Base-by-base conservation (phyloP, 2,329 filamentous ascomycete genomes). In the Leptodontidium sp. region DNA sequence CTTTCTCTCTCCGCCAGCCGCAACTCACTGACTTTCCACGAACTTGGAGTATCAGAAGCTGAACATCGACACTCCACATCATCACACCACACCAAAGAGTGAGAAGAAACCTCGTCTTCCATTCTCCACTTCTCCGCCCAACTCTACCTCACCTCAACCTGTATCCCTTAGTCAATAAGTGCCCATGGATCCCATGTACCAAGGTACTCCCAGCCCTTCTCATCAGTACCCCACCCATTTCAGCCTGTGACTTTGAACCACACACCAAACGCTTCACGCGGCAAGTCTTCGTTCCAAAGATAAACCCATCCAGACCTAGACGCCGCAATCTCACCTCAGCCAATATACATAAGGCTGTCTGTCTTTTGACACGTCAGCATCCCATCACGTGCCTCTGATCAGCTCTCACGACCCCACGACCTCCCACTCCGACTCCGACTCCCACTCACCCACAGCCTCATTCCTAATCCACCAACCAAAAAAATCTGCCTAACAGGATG, bases 401-500 rank as follows among this genome's bases (percentile, higher is more conserved):
- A 50, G n/a, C n/a, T 50, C 4, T 24, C n/a, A 21, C n/a, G 45
- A 11, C 32, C 32, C 35, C n/a, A 24, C n/a, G 40, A 40, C 5
- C 38, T 24, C 53, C 17, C 7, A 14, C 32, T 24, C 55, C 50
- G 4, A 14, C 14, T 32, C 17, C 35, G 21, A 21, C 17, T 58
- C 24, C 32, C 11, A 12, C 53, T 35, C 40, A 6, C 5, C 47
- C 47, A 50, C 8, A 15, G 47, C 47, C 47, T 26, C 47, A 50
- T 40, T 11, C 8, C 38, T 40, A 11, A 50, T 24, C 47, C n/a
- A 50, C 9, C 9, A 24, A 50, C 47, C 9, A 45, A 24, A 45
- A 24, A 59, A 29, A 8, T 59, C 57, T 43, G 57, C 38, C 57
- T 59, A 15, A 29, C 21, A 59, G 57, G 57, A 59, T 59, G 38